Evolutionary conservation across 2,329 filamentous ascomycete genomes (phyloP).

Genomic region (Aspergillus felis): DNA sequence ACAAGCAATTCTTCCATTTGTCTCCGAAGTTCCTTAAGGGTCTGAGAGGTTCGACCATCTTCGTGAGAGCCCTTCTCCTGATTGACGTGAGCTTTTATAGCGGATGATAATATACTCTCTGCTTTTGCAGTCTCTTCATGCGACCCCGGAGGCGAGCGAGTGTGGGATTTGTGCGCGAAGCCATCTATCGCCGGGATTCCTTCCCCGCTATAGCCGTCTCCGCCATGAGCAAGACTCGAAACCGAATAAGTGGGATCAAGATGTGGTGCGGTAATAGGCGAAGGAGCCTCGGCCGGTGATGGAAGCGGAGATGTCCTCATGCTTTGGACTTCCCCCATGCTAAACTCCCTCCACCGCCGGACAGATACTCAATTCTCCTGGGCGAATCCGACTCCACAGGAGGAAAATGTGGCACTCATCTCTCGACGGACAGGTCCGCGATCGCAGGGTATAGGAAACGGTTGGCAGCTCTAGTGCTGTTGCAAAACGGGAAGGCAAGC

Average conservation of each 20-base stretch:
- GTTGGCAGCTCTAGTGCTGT: neutral
- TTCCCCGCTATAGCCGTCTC: constrained; percentile 14
- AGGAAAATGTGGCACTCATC: constrained; percentile 29
- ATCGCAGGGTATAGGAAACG: constrained; percentile 3
- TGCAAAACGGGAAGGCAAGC: neutral
- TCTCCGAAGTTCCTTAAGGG: constrained; percentile 38
- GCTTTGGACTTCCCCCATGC: constrained; percentile 35
- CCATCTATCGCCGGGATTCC: constrained; percentile 10
- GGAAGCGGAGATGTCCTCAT: constrained; percentile 39
- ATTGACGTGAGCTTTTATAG: constrained; percentile 20
- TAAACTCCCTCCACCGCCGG: constrained; percentile 30
- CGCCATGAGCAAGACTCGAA: constrained; percentile 15
- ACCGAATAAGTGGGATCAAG: constrained; percentile 24
- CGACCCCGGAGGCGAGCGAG: constrained; percentile 10
- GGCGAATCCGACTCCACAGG: constrained; percentile 28
- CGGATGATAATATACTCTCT: constrained; percentile 7
- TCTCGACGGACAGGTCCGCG: constrained; percentile 28
- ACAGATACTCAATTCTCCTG: constrained; percentile 31
- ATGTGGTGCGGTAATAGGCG: constrained; percentile 25
- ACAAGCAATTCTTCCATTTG: constrained; percentile 42
- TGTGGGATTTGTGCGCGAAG: constrained; percentile 18
- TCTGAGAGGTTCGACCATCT: constrained; percentile 33
- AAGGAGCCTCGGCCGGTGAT: constrained; percentile 36
- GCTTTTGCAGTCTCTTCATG: constrained; percentile 18
- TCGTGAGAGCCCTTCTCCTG: constrained; percentile 19